These are phyloP conservation scores for Verticillium zaregamsianum DNA, from an alignment of 2,329 filamentous ascomycete genomes.

Conservation along the genomic window DNA sequence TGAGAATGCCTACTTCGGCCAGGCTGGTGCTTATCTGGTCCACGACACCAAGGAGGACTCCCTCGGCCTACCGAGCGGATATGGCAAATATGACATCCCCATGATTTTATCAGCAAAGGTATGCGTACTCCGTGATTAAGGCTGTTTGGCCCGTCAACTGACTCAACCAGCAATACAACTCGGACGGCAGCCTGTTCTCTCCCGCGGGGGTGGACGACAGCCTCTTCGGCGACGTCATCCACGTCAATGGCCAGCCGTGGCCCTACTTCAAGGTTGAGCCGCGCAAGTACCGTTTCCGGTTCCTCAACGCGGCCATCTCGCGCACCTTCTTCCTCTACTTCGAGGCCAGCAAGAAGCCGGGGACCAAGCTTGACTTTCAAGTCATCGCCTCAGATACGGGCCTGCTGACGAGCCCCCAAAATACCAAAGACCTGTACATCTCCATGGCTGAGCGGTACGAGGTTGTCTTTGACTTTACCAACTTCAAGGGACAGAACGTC, in stretches of 20 bases:
- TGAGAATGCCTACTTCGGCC: slow-evolving; percentile 47
- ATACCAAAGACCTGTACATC: slow-evolving; percentile 34
- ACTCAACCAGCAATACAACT: slow-evolving; percentile 33
- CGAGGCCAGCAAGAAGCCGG: slow-evolving; percentile 13
- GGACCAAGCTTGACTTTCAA: slow-evolving; percentile 31
- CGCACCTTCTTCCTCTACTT: slow-evolving; percentile 39
- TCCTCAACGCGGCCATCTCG: slow-evolving; percentile 39
- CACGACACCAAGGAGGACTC: slow-evolving; percentile 37
- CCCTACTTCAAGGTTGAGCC: slow-evolving; percentile 47
- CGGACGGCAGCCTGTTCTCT: slow-evolving; percentile 37
- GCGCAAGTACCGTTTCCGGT: slow-evolving; percentile 48
- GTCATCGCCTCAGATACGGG: slow-evolving; percentile 47
- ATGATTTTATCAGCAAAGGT: slow-evolving; percentile 35
- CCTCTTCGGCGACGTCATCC: slow-evolving; percentile 47
- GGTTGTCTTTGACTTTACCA: slow-evolving; percentile 44
- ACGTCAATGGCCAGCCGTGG: slow-evolving; percentile 52
- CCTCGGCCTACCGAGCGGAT: slow-evolving; percentile 36
- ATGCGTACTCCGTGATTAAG: neutral
- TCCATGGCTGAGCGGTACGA: slow-evolving; percentile 51
- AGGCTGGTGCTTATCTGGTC: slow-evolving; percentile 47
- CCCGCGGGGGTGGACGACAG: slow-evolving; percentile 31
- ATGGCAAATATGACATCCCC: slow-evolving; percentile 39
- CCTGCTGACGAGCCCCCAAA: slow-evolving; percentile 36
- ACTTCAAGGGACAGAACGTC: slow-evolving; percentile 42
- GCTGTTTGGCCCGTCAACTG: neutral